Base-by-base conservation (phyloP, 2,329 filamentous ascomycete genomes). In the Dothideomycetes sp. region DNA sequence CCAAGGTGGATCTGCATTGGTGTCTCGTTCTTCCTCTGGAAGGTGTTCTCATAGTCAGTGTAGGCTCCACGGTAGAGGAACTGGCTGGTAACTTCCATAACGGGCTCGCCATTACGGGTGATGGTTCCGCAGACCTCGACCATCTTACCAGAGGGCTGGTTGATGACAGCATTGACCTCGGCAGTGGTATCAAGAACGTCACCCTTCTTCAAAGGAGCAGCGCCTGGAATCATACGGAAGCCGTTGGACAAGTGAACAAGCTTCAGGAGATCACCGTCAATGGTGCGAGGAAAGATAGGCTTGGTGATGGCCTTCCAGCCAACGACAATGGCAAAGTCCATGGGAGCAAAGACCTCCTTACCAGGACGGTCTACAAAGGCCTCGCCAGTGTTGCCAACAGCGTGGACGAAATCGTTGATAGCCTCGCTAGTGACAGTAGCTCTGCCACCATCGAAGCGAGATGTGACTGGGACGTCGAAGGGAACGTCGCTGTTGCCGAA, bases 111-210 rank as follows among this genome's bases (percentile, higher is more conserved):
- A 39, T 88, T 78, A 32, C 91, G 82, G 39, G 75, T 81, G 54
- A 98, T 94, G 4, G 91, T 98, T 46, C 91, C 91, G 55, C 88
- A 95, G n/a, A 98, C 89, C 64, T 98, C 93, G 14, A 98, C 93
- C 88, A 98, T 95, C 73, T 98, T 98, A 35, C 91, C 91, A 44
- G 91, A 87, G 11, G 94, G 87, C 62, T 98, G 88, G 68, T 96
- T 98, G 69, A 98, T 82, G 54, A 98, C 87, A 12, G 91, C 87
- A 53, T 98, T 96, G 67, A 98, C 84, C 60, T 93, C 87, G 32
- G 91, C 91, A 40, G 85, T 94, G 3, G 91, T 96, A 46, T 86
- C 80, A 15, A 98, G 76, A 46, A 88, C 77, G 58, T 98, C 91
- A 19, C 87, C 91, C 68, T 94, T 94, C 74, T 94, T 93, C 45